These are phyloP conservation scores for Mycena chlorophos DNA, from an alignment of 768 basidiomycete genomes.

Conservation along the genomic window DNA sequence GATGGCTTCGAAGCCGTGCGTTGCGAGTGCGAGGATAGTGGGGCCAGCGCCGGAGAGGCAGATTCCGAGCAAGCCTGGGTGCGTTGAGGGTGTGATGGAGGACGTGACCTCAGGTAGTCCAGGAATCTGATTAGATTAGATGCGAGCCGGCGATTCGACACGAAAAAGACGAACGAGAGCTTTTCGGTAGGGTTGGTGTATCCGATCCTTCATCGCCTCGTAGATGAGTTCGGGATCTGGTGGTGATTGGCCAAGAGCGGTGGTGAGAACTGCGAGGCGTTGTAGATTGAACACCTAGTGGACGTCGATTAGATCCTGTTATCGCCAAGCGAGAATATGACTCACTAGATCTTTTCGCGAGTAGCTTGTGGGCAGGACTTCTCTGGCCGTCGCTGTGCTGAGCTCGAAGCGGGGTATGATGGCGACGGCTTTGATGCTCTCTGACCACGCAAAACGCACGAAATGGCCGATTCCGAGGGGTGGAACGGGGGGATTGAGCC, in stretches of 20 bases:
- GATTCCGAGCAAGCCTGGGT: constrained; percentile 94
- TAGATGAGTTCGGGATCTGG: constrained; percentile 97
- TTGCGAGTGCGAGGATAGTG: constrained; percentile 94
- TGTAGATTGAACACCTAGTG: constrained; percentile 95
- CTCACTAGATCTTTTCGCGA: constrained; percentile 88
- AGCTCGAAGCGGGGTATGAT: constrained; percentile 96
- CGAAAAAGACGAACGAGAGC: constrained; percentile 57
- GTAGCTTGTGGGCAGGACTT: constrained; percentile 82
- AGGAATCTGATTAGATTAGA: constrained; percentile 66
- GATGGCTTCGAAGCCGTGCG: constrained; percentile 78
- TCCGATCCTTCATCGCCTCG: constrained; percentile 97
- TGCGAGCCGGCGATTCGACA: neutral
- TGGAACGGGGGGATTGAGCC: constrained; percentile 80
- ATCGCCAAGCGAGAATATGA: constrained; percentile 15
- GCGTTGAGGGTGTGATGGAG: constrained; percentile 80
- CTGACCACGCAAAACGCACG: constrained; percentile 84
- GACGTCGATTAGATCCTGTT: constrained; percentile 1
- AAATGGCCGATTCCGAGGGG: constrained; percentile 92
- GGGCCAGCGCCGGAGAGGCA: constrained; percentile 98
- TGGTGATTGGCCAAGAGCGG: constrained; percentile 85
- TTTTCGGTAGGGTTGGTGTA: constrained; percentile 96
- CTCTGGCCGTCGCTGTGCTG: constrained; percentile 91
- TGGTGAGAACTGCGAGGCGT: constrained; percentile 92
- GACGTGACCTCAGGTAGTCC: constrained; percentile 93
- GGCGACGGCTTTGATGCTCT: constrained; percentile 85